A percentile compares a stretch with the other conserved stretches of the same genome.
Evolutionary conservation across 1,284 basidiomycete species (phyloP).

Genomic region (Xerocomus cyaneibrunnescens): DNA sequence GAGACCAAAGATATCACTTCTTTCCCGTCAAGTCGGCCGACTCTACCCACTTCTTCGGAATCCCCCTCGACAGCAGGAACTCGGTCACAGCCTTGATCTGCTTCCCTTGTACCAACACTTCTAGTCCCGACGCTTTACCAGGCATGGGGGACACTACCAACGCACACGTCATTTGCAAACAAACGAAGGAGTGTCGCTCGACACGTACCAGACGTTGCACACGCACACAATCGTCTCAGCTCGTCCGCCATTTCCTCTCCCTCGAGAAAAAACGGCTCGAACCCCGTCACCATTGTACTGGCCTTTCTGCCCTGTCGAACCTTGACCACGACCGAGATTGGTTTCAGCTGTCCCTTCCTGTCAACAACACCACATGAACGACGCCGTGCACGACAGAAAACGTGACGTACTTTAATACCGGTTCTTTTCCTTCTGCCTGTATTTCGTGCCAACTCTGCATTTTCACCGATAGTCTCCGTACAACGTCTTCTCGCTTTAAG

Average conservation of each 20-base stretch:
- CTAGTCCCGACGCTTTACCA: slow-evolving; percentile 55
- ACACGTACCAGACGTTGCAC: slow-evolving; percentile 66
- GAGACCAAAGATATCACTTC: slow-evolving; percentile 10
- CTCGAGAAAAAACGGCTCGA: slow-evolving; percentile 72
- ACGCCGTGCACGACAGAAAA: not conserved
- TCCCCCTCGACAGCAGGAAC: slow-evolving; percentile 59
- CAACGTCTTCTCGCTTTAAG: slow-evolving; percentile 69
- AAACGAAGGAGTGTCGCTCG: not conserved
- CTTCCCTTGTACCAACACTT: slow-evolving; percentile 82
- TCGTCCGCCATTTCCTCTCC: slow-evolving; percentile 79
- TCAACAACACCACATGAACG: slow-evolving; percentile 1
- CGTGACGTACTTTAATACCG: slow-evolving; percentile 51
- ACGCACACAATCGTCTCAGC: slow-evolving; percentile 72
- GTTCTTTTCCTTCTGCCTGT: slow-evolving; percentile 48
- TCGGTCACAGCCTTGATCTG: slow-evolving; percentile 68
- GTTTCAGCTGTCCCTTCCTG: slow-evolving; percentile 76
- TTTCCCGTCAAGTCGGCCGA: slow-evolving; percentile 30
- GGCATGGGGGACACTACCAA: slow-evolving; percentile 52
- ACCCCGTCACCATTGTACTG: slow-evolving; percentile 73
- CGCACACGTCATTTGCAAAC: not conserved
- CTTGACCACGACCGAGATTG: slow-evolving; percentile 69
- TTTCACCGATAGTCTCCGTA: slow-evolving; percentile 50
- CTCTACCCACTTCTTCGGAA: slow-evolving; percentile 80
- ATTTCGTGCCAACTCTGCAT: slow-evolving; percentile 79
- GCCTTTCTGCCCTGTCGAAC: slow-evolving; percentile 74